phyloP scores from a whole-genome alignment of 768 basidiomycete species.

The Gautieria morchelliformis region DNA sequence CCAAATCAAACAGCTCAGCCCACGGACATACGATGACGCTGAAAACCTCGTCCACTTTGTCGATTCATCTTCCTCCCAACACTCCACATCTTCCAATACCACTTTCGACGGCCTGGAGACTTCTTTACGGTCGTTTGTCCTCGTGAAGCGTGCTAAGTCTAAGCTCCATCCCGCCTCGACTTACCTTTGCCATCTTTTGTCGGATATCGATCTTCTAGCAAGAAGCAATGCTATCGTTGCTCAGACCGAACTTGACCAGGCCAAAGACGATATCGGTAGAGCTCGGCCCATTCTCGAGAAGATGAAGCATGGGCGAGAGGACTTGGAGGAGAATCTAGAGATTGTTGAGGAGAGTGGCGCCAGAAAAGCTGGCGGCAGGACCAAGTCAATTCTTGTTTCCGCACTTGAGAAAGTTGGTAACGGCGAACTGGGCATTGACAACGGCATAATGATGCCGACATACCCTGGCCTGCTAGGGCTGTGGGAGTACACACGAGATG shows the following conservation, averaged over 20 bases:
- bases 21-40: slow-evolving; percentile 81
- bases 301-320: slow-evolving; percentile 67
- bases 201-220: slow-evolving; percentile 82
- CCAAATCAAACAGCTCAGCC: slow-evolving; percentile 87
- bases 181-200: slow-evolving; percentile 82
- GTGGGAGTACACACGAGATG: slow-evolving; percentile 81
- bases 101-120: slow-evolving; percentile 86
- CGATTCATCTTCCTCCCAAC: slow-evolving; percentile 72
- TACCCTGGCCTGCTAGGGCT: slow-evolving; percentile 79
- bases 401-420: slow-evolving; percentile 71
- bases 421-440: slow-evolving; percentile 60
- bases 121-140: slow-evolving; percentile 88
- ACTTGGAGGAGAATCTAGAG: slow-evolving; percentile 72
- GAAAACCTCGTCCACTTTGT: slow-evolving; percentile 97
- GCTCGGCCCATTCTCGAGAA: slow-evolving; percentile 79
- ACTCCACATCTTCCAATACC: slow-evolving; percentile 52
- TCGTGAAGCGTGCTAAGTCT: slow-evolving; percentile 88
- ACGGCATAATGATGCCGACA: slow-evolving; percentile 46
- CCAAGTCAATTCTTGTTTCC: slow-evolving; percentile 47
- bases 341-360: slow-evolving; percentile 68
- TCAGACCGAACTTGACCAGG: slow-evolving; percentile 60
- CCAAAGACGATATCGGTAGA: slow-evolving; percentile 56
- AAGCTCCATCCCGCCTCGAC: slow-evolving; percentile 91
- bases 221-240: slow-evolving; percentile 82
- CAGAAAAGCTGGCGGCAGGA: slow-evolving; percentile 37